A percentile compares a stretch with the other conserved stretches of the same genome.
These are phyloP conservation scores for Talaromyces funiculosus DNA, from an alignment of 2,329 filamentous ascomycete genomes.

Conservation along the genomic window DNA sequence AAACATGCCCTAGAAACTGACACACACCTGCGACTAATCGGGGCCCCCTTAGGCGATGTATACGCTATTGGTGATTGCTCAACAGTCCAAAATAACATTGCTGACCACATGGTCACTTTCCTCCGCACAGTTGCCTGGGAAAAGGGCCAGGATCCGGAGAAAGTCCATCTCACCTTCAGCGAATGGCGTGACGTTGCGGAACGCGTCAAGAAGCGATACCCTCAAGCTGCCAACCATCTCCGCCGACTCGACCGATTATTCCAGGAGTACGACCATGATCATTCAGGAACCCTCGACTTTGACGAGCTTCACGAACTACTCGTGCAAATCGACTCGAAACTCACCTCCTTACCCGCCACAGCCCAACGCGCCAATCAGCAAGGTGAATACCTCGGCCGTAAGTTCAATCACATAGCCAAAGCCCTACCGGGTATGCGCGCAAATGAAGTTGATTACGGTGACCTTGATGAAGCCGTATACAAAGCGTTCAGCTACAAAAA, in stretches of 20 bases:
- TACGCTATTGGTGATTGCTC: constrained; percentile 95
- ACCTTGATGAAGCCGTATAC: constrained; percentile 87
- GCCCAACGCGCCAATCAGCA: constrained; percentile 96
- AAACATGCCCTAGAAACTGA: constrained; percentile 90
- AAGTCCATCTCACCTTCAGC: constrained; percentile 74
- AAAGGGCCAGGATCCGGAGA: constrained; percentile 81
- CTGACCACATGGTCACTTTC: constrained; percentile 85
- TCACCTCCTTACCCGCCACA: constrained; percentile 89
- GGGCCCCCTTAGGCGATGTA: constrained; percentile 85
- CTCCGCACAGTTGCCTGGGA: constrained; percentile 86
- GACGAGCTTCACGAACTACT: constrained; percentile 84
- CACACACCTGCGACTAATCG: constrained; percentile 80
- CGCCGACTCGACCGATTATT: constrained; percentile 88
- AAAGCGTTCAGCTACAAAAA: constrained; percentile 93
- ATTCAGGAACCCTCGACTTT: constrained; percentile 89
- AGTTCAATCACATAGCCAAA: constrained; percentile 86
- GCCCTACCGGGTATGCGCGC: constrained; percentile 66
- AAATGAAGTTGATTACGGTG: constrained; percentile 81
- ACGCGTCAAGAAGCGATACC: constrained; percentile 81
- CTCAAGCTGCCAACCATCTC: constrained; percentile 81
- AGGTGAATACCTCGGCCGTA: constrained; percentile 83
- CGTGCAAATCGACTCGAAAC: constrained; percentile 85
- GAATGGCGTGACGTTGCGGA: constrained; percentile 85
- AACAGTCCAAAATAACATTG: constrained; percentile 95
- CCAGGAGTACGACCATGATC: constrained; percentile 84